Percentiles rank a stretch among this genome's conserved stretches.
Conservation (phyloP, 208 protist genomes). For the Zelonia costaricensis region DNA sequence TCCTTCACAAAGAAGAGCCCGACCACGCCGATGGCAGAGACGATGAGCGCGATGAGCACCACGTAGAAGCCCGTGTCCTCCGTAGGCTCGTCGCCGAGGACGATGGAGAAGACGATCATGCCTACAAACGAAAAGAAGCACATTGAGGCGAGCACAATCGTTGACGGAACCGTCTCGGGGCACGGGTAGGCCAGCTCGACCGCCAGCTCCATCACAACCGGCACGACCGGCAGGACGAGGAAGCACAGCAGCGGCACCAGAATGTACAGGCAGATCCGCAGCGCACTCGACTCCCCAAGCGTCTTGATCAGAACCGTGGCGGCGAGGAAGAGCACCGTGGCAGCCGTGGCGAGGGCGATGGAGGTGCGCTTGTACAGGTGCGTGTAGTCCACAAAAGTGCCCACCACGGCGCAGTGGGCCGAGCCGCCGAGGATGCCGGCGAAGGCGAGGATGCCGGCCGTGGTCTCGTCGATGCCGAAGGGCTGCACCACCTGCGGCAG, state of each 20-base stretch:
- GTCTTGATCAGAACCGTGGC: conserved; percentile 20
- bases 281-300: not conserved
- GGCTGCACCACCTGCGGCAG: conserved; percentile 54
- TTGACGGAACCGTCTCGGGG: conserved; percentile 41
- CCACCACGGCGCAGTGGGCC: conserved; percentile 34
- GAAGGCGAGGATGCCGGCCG: conserved; percentile 41
- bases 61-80: conserved; percentile 27
- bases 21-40: conserved; percentile 8
- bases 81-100: conserved; percentile 36
- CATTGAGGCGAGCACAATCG: conserved; percentile 33
- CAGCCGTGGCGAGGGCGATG: conserved; percentile 8
- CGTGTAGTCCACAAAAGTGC: conserved; percentile 30
- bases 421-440: conserved; percentile 46
- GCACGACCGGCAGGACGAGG: conserved; percentile 45
- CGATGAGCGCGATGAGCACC: conserved; percentile 28
- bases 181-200: conserved; percentile 61
- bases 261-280: conserved; percentile 26
- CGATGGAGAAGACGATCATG: conserved; percentile 49
- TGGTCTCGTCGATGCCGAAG: conserved; percentile 39
- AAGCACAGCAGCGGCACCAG: conserved; percentile 41
- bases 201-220: conserved; percentile 50
- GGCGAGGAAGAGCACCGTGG: conserved; percentile 20
- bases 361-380: conserved; percentile 39
- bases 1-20: conserved; percentile 37
- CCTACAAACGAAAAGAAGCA: conserved; percentile 41